phyloP scores from a whole-genome alignment of 768 basidiomycete species.

The Termitomyces sp. region DNA sequence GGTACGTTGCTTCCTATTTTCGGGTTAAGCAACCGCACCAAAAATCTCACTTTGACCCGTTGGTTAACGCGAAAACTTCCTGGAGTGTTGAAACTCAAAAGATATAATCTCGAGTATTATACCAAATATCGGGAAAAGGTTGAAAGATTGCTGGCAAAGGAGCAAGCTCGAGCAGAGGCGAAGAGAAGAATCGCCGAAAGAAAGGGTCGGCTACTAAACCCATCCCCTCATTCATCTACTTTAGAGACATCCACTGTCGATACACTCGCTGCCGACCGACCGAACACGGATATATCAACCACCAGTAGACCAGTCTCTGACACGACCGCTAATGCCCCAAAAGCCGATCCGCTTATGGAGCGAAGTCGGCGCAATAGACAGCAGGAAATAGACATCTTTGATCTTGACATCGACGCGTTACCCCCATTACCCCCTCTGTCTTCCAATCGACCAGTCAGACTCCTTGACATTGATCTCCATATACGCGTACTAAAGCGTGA shows the following conservation, averaged over 20 bases:
- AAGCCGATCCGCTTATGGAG: not conserved
- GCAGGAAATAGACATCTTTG: constrained; percentile 22
- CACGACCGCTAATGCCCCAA: not conserved
- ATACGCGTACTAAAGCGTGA: constrained; percentile 54
- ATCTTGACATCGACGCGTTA: constrained; percentile 33
- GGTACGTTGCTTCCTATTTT: constrained; percentile 54
- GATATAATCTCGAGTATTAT: constrained; percentile 41
- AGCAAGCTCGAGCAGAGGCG: constrained; percentile 9
- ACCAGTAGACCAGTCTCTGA: not conserved
- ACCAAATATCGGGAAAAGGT: constrained; percentile 22
- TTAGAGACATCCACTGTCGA: not conserved
- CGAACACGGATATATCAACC: not conserved
- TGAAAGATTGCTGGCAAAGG: constrained; percentile 13
- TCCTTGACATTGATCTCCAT: constrained; percentile 54
- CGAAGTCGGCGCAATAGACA: constrained; percentile 8
- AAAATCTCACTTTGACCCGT: constrained; percentile 54
- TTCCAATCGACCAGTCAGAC: constrained; percentile 24
- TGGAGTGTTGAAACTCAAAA: constrained; percentile 45
- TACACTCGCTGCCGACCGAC: not conserved
- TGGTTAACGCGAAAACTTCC: constrained; percentile 53
- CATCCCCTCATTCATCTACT: not conserved
- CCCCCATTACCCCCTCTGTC: constrained; percentile 13
- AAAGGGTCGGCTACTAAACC: not conserved
- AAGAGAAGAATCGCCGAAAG: not conserved
- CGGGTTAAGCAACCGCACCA: constrained; percentile 55